These are phyloP conservation scores for Leccinum broughii DNA, from an alignment of 768 basidiomycete genomes.

Conservation along the genomic window DNA sequence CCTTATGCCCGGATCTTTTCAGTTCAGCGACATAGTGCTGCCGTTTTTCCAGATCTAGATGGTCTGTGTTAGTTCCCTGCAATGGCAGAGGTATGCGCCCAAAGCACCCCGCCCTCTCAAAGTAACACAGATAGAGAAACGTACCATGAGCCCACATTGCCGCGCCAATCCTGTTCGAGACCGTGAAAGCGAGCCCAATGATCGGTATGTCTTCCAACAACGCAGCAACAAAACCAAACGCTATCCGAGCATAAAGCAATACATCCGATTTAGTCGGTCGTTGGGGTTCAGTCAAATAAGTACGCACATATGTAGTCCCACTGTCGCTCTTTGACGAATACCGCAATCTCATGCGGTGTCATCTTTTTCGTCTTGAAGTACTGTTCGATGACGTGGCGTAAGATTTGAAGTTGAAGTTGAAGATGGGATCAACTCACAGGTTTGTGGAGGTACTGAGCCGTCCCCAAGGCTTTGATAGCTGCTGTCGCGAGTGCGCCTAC, in stretches of 20 bases:
- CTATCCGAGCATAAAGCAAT: conserved; percentile 36
- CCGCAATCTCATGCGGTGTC: conserved; percentile 62
- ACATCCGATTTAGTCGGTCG: neutral
- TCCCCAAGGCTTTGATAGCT: conserved; percentile 65
- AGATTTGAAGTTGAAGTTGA: neutral
- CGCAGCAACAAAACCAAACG: conserved; percentile 84
- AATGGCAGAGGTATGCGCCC: neutral
- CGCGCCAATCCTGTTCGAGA: conserved; percentile 88
- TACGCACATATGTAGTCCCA: conserved; percentile 79
- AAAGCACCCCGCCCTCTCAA: neutral
- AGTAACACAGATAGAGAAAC: conserved; percentile 8
- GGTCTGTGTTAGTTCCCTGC: neutral
- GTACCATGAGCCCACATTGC: conserved; percentile 92
- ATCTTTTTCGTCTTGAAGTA: conserved; percentile 88
- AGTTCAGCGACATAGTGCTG: conserved; percentile 46
- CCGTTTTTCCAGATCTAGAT: conserved; percentile 61
- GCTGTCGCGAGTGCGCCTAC: conserved; percentile 63
- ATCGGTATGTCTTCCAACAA: conserved; percentile 82
- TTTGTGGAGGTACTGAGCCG: conserved; percentile 65
- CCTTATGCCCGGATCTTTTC: neutral
- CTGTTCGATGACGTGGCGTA: conserved; percentile 33
- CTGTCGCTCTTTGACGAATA: conserved; percentile 86
- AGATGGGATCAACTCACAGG: conserved; percentile 44
- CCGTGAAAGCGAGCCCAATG: conserved; percentile 75
- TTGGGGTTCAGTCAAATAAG: neutral